Evolutionary conservation across 495 filamentous ascomycete species (phyloP), one percentile per base, ranked within the genome.

Genomic region (Pseudotulostoma volvatum): DNA sequence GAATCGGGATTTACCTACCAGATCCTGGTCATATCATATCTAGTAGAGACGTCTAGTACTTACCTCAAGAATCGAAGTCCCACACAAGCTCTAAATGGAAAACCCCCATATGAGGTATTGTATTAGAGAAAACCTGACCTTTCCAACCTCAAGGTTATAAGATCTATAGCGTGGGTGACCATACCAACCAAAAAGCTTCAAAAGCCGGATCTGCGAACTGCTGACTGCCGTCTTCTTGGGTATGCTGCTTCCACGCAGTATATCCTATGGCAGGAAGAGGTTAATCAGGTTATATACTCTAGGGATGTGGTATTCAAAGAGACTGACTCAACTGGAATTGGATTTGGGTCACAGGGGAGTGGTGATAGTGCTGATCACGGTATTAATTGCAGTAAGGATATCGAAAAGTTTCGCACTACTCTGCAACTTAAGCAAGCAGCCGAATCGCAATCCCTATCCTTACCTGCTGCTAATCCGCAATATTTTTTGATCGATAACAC

Each of bases 51-150:
- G 9, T 39, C 39, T 40, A n/a, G n/a, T n/a, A 39, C 39, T 11
- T 53, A 40, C 40, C 50, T 53, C 30, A 43, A 35, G 0, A 53
- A 53, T 21, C 35, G 47, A 43, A 45, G 35, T 14, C 50, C 41
- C 18, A 44, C 36, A 39, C 43, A 41, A 14, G 44, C 39, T 35
- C 34, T 50, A 31, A 11, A 11, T 5, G 38, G 44, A 20, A 53
- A 44, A 35, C 50, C 47, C 45, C 50, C 44, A 31, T 53, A 53
- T 30, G 35, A 53, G 42, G 47, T 44, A 11, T 53, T 38, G 50
- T 50, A 50, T 34, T 31, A 41, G 19, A 41, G 47, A 18, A 53
- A 43, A 30, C 50, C 47, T 23, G 46, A 53, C 37, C 43, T 53
- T 32, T 53, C 47, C 41, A 13, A 39, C 40, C 40, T 53, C 3